Evolutionary conservation across 1,284 basidiomycete genomes (phyloP).

Genomic region (Papiliotrema fonsecae): DNA sequence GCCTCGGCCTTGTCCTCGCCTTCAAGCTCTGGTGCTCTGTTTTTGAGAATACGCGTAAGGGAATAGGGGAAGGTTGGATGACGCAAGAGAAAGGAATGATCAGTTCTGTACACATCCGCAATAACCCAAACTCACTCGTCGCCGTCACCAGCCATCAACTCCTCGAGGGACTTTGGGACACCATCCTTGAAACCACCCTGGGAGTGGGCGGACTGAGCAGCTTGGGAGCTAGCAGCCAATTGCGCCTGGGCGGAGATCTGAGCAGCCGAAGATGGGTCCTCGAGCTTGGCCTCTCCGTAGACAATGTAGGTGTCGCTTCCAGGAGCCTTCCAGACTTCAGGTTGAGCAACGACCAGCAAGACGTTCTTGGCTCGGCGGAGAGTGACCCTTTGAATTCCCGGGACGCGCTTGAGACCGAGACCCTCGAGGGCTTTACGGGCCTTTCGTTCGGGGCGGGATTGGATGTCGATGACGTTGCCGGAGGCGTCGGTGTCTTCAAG

Average conservation of each 20-base stretch:
- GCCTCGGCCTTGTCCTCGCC: conserved; percentile 46
- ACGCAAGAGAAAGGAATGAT: neutral
- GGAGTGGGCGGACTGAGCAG: conserved; percentile 45
- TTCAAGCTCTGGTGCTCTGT: conserved; percentile 68
- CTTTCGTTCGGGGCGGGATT: conserved; percentile 86
- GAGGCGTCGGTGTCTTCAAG: conserved; percentile 54
- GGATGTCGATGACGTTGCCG: conserved; percentile 80
- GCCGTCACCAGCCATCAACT: conserved; percentile 39
- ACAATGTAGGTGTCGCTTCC: conserved; percentile 98
- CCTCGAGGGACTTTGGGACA: conserved; percentile 56
- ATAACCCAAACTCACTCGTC: neutral
- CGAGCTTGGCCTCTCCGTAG: conserved; percentile 96
- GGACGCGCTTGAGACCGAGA: conserved; percentile 85
- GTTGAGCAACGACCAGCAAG: conserved; percentile 85
- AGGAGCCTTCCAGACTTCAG: conserved; percentile 96
- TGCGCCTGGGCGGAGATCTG: conserved; percentile 81
- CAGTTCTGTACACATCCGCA: neutral
- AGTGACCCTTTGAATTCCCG: conserved; percentile 90
- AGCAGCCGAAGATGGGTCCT: conserved; percentile 83
- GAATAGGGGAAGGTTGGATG: neutral
- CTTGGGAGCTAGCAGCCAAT: conserved; percentile 54
- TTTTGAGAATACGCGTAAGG: neutral
- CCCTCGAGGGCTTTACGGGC: conserved; percentile 78
- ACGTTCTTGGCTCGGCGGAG: conserved; percentile 92
- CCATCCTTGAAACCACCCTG: conserved; percentile 51